Base-by-base conservation (phyloP, 106 monocot species). In the Dendrobium officinale region DNA sequence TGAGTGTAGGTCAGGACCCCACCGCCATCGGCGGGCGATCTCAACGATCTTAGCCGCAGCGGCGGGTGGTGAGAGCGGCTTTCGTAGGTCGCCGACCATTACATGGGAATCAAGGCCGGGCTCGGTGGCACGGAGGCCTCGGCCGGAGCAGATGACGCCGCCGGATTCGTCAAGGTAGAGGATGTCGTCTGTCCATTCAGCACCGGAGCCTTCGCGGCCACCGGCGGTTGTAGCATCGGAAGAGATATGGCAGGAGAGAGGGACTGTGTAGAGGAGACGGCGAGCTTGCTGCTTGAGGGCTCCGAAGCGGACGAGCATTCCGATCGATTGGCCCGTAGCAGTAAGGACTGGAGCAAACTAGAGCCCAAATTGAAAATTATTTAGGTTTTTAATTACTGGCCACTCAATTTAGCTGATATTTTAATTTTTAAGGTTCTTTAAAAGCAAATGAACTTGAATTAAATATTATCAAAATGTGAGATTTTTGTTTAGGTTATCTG, bases 121-220 rank as follows among this genome's bases (percentile, higher is more conserved):
- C 29, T 78, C 67, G 33, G 85, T 44, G 51, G 92, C 85, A 49
- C 95, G 95, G 68, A 86, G 58, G 75, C 90, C 95, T 37, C 16
- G 79, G 77, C 68, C 80, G 84, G 92, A 83, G 80, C 61, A 48
- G 82, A 95, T 85, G 16, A 92, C 80, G 48, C 19, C 73, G 72
- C 92, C 90, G 47, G 88, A 85, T 73, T 95, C 94, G 86, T 94
- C 90, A 11, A 91, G 88, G 81, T 94, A 94, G 33, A 81, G 66
- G 67, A 90, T 83, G 3, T 90, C 88, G 10, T 88, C 90, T 20
- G 88, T 88, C 89, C 88, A 92, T 27, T 76, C 43, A 75, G 31
- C 29, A 49, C 20, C 16, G 68, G 70, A 24, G 33, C 41, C 9
- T 6, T 49, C 49, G 13, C 11, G 19, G 11, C 26, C 76, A 3